Evolutionary conservation across 352 stramenopile species (phyloP).

Genomic region (Saprolegnia diclina): DNA sequence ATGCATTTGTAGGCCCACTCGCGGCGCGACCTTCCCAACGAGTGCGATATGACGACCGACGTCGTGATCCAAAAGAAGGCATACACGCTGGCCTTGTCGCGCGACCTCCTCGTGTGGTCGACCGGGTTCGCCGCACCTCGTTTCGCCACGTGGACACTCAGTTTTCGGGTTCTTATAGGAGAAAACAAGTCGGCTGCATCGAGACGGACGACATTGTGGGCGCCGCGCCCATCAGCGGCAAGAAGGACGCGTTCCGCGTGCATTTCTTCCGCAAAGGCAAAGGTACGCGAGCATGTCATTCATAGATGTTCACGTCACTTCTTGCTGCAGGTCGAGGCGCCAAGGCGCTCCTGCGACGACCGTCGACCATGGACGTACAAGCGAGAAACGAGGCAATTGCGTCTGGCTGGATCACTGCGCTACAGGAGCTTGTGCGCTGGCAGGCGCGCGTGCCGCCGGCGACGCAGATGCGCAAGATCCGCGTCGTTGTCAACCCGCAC

Average conservation of each 20-base stretch:
- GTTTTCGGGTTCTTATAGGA: conserved; percentile 25
- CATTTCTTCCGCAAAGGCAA: conserved; percentile 72
- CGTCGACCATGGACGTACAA: conserved; percentile 47
- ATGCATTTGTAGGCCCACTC: conserved; percentile 49
- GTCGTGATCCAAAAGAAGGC: conserved; percentile 43
- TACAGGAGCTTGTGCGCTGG: conserved; percentile 79
- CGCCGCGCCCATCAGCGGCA: conserved; percentile 38
- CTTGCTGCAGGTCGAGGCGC: conserved; percentile 27
- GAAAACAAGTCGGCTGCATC: conserved; percentile 42
- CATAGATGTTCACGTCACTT: background rate
- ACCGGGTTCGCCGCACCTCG: conserved; percentile 28
- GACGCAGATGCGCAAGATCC: conserved; percentile 62
- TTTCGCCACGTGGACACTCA: no score
- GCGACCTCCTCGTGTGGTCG: conserved; percentile 56
- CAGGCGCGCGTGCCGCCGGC: conserved; percentile 65
- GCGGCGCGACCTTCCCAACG: conserved; percentile 60
- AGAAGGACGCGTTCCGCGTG: conserved; percentile 44
- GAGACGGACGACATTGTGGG: conserved; percentile 74
- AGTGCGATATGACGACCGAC: conserved; percentile 47
- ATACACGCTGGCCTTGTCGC: conserved; percentile 57
- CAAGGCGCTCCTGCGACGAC: conserved; percentile 56
- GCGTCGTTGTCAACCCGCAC: conserved; percentile 78
- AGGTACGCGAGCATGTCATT: no score
- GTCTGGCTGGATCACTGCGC: conserved; percentile 50
- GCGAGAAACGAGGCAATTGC: conserved; percentile 31